Percentiles rank a stretch among this genome's conserved stretches.
phyloP scores from a whole-genome alignment of 176 grass and related monocot species.

The Raddia distichophylla region DNA sequence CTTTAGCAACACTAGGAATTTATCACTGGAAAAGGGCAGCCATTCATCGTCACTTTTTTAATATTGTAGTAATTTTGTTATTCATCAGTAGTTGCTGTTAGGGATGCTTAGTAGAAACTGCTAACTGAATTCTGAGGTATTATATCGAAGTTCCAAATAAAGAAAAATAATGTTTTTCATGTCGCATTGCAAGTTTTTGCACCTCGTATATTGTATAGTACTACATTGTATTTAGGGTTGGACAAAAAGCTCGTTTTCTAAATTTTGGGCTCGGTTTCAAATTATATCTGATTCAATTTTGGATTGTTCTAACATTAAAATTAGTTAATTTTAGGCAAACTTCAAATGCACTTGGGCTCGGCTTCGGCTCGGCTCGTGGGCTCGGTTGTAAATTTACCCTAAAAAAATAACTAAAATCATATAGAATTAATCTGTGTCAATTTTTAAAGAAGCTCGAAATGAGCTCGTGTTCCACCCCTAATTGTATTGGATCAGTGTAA shows the following conservation, averaged over 20 bases:
- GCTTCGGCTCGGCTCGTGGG: too few species aligned
- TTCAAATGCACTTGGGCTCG: too few species aligned
- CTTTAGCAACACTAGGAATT: neutral
- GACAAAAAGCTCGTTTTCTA: too few species aligned
- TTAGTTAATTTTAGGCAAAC: too few species aligned
- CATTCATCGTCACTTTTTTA: slow-evolving; percentile 1
- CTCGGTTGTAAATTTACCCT: too few species aligned
- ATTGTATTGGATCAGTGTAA: neutral
- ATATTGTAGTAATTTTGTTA: slow-evolving; percentile 28
- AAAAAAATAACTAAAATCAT: too few species aligned
- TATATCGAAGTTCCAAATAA: slow-evolving; percentile 36
- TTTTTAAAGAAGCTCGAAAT: too few species aligned
- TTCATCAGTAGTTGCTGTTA: slow-evolving; percentile 31
- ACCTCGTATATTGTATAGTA: neutral
- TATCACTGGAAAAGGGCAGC: slow-evolving; percentile 29
- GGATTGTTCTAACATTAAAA: too few species aligned
- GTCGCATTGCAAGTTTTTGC: neutral
- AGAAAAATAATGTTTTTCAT: slow-evolving; percentile 23
- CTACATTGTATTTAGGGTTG: slow-evolving; percentile 21
- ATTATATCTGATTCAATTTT: too few species aligned
- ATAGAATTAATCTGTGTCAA: too few species aligned
- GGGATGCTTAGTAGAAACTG: slow-evolving; percentile 37
- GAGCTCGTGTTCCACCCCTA: too few species aligned
- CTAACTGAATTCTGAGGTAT: slow-evolving; percentile 31
- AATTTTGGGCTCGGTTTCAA: too few species aligned